A percentile compares a stretch with the other conserved stretches of the same genome.
phyloP scores from a whole-genome alignment of 2,329 filamentous ascomycete genomes.

The Sporothrix globosa region DNA sequence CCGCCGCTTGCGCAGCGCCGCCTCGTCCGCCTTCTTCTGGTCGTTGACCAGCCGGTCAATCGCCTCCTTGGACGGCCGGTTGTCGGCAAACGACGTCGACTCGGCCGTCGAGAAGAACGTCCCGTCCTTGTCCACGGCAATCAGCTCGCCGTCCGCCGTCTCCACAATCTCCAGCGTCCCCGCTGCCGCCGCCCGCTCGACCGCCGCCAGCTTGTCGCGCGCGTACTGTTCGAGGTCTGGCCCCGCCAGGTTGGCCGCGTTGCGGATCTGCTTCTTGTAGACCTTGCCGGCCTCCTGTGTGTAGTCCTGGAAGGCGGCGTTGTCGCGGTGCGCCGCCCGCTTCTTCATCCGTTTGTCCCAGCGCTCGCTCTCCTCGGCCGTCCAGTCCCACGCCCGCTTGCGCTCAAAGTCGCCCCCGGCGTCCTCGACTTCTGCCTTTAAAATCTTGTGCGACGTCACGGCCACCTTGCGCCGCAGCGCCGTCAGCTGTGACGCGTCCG shows the following conservation, averaged over 20 bases:
- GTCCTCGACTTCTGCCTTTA: constrained; percentile 88
- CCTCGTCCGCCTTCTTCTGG: constrained; percentile 84
- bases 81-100: constrained; percentile 77
- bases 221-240: constrained; percentile 85
- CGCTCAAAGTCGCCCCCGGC: constrained; percentile 91
- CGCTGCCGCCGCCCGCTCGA: constrained; percentile 80
- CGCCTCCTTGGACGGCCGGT: constrained; percentile 82
- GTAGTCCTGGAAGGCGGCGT: constrained; percentile 90
- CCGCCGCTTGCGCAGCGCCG: constrained; percentile 80
- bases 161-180: constrained; percentile 92
- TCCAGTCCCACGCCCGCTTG: constrained; percentile 99
- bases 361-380: constrained; percentile 85
- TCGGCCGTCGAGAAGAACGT: constrained; percentile 89
- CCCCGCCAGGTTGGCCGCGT: constrained; percentile 62
- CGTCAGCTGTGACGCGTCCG: constrained; percentile 75
- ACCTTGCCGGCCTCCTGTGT: constrained; percentile 84
- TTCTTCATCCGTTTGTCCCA: constrained; percentile 93
- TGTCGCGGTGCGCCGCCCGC: constrained; percentile 77
- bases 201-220: constrained; percentile 78
- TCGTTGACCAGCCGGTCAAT: constrained; percentile 87
- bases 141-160: constrained; percentile 90
- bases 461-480: constrained; percentile 84
- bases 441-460: constrained; percentile 85
- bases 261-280: constrained; percentile 82
- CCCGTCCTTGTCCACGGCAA: constrained; percentile 89